Evolutionary conservation across 805 yeast genomes (phyloP).

Genomic region (Kurtzmaniella fragi): DNA sequence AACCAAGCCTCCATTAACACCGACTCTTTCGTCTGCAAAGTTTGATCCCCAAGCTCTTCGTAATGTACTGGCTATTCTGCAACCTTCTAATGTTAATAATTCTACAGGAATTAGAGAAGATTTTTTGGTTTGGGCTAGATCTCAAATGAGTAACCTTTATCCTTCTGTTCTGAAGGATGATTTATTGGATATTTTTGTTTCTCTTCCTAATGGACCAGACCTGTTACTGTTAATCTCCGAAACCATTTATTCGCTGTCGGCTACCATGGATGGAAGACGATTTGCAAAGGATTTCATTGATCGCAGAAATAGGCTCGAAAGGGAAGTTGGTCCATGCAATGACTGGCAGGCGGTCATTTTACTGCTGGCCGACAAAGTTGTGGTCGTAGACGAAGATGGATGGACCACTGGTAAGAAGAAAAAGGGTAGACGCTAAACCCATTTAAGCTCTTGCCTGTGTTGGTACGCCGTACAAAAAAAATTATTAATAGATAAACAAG

Average conservation of each 20-base stretch:
- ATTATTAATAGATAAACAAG: too few relatives aligned
- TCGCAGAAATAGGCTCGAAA: conserved; percentile 71
- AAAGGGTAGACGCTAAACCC: conserved; percentile 19
- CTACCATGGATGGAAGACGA: conserved; percentile 90
- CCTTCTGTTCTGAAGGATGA: conserved; percentile 74
- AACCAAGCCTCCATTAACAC: conserved; percentile 16
- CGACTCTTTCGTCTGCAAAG: conserved; percentile 16
- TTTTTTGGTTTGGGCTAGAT: conserved; percentile 68
- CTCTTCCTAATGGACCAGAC: conserved; percentile 68
- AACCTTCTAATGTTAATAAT: conserved; percentile 16
- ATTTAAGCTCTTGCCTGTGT: too few relatives aligned
- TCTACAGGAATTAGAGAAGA: conserved; percentile 40
- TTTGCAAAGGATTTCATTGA: conserved; percentile 88
- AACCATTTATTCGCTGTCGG: conserved; percentile 81
- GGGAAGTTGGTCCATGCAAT: conserved; percentile 32
- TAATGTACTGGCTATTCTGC: conserved; percentile 26
- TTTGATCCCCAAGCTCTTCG: conserved; percentile 33
- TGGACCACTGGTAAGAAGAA: conserved; percentile 42
- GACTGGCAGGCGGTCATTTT: conserved; percentile 71
- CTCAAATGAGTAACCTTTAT: conserved; percentile 61
- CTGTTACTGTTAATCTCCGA: conserved; percentile 85
- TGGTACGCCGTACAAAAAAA: too few relatives aligned
- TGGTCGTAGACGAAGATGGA: conserved; percentile 40
- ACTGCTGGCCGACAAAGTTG: conserved; percentile 33
- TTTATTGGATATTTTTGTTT: conserved; percentile 71